Conservation (phyloP, 768 basidiomycete species). For the Favolaschia claudopus region DNA sequence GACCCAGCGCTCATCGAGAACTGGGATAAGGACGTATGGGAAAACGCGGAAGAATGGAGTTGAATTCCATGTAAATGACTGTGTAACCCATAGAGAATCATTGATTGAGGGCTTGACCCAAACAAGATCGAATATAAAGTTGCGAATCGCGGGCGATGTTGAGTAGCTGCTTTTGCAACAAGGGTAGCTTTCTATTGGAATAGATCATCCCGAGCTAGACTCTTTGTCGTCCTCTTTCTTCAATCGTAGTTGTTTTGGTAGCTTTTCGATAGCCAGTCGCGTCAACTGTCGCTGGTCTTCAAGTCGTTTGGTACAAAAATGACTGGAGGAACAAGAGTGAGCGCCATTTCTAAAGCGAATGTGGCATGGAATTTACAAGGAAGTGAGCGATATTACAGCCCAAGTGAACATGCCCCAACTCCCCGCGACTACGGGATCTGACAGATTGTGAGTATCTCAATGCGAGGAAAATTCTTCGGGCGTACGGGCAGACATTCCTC, state of each 20-base stretch:
- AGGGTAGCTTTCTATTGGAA: too few species aligned
- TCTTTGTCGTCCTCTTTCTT: slow-evolving; percentile 24
- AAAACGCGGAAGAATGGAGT: slow-evolving; percentile 44
- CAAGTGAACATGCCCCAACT: slow-evolving; percentile 87
- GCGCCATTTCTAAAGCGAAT: neutral
- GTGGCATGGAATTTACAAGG: slow-evolving; percentile 56
- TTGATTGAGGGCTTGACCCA: neutral
- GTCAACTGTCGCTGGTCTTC: slow-evolving; percentile 18
- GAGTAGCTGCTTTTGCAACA: too few species aligned
- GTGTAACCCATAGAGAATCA: neutral
- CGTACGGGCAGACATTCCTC: slow-evolving; percentile 71
- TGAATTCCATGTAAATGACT: slow-evolving; percentile 16
- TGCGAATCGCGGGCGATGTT: too few species aligned
- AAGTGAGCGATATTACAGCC: slow-evolving; percentile 67
- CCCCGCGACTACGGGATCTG: slow-evolving; percentile 71
- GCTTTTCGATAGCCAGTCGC: slow-evolving; percentile 16
- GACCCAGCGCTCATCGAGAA: slow-evolving; percentile 79
- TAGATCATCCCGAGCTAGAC: neutral
- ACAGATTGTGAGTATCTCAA: too few species aligned
- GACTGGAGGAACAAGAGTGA: slow-evolving; percentile 4
- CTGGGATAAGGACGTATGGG: slow-evolving; percentile 76
- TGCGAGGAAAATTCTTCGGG: slow-evolving; percentile 44
- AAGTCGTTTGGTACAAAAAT: neutral
- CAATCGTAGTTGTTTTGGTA: slow-evolving; percentile 23
- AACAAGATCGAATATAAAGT: too few species aligned